These are phyloP conservation scores for Agrocybe praecox DNA, from an alignment of 768 basidiomycete genomes.

Conservation along the genomic window DNA sequence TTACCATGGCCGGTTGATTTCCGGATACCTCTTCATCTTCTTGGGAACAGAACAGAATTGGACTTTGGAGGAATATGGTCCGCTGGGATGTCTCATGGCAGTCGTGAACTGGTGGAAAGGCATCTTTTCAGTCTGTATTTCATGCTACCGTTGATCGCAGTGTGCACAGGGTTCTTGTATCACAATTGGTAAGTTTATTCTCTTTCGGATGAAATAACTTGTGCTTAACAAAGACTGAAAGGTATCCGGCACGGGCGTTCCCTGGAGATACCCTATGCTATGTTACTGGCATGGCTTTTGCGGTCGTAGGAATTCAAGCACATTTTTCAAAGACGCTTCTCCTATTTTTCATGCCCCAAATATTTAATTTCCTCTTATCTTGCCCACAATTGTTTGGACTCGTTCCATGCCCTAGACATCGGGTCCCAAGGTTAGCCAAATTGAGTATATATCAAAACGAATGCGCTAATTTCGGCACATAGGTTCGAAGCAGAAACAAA, in stretches of 20 bases:
- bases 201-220: neutral
- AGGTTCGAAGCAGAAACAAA: slow-evolving; percentile 80
- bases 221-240: slow-evolving; percentile 29
- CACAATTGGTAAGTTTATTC: slow-evolving; percentile 83
- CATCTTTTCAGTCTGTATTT: slow-evolving; percentile 98
- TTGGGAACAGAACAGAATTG: slow-evolving; percentile 66
- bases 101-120: slow-evolving; percentile 83
- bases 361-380: slow-evolving; percentile 95
- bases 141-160: slow-evolving; percentile 92
- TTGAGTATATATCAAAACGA: neutral
- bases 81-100: slow-evolving; percentile 86
- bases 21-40: slow-evolving; percentile 68
- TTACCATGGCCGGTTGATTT: slow-evolving; percentile 87
- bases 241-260: slow-evolving; percentile 96
- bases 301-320: slow-evolving; percentile 95
- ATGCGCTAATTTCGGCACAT: slow-evolving; percentile 8
- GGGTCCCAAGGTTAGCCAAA: slow-evolving; percentile 76
- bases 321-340: slow-evolving; percentile 97
- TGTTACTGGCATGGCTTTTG: slow-evolving; percentile 97
- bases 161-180: slow-evolving; percentile 88
- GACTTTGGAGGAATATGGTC: slow-evolving; percentile 81
- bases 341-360: slow-evolving; percentile 96
- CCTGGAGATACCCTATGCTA: slow-evolving; percentile 98
- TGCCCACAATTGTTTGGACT: slow-evolving; percentile 94
- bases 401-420: slow-evolving; percentile 92